A percentile compares a stretch with the other conserved stretches of the same genome.
Evolutionary conservation across 1,139 yeast genomes (phyloP).

Genomic region (Nakaseomyces uthaithaninus): DNA sequence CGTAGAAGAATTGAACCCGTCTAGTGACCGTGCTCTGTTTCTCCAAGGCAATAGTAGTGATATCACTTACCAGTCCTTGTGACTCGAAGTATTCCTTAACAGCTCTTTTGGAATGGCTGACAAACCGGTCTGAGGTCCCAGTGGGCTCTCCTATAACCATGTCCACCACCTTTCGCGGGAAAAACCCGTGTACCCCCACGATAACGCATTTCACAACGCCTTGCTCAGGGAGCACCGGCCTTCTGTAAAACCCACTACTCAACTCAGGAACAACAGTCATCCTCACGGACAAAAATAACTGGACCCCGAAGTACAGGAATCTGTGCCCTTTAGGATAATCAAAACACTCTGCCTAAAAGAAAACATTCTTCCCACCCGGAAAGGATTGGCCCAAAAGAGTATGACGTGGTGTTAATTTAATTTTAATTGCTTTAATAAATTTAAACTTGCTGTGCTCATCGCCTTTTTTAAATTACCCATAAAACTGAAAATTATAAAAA

Average conservation of each 20-base stretch:
- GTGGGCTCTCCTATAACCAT: conserved; percentile 5
- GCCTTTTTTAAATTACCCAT: no score
- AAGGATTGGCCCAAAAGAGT: neutral
- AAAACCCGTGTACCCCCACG: conserved; percentile 3
- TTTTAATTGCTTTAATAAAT: neutral
- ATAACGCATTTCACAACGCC: conserved; percentile 1
- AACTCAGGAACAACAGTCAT: neutral
- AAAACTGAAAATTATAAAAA: no score
- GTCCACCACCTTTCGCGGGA: conserved; percentile 1
- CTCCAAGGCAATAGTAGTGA: conserved; percentile 1
- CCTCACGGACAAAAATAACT: no score
- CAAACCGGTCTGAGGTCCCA: conserved; percentile 1
- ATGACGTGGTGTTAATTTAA: neutral
- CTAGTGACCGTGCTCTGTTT: conserved; percentile 2
- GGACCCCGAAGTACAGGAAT: no score
- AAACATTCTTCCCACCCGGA: no score
- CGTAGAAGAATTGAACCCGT: conserved; percentile 1
- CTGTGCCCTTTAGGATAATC: no score
- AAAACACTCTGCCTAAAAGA: no score
- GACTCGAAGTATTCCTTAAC: neutral
- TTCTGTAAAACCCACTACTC: neutral
- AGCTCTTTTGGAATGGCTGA: neutral
- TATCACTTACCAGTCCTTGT: neutral
- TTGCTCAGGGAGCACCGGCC: neutral
- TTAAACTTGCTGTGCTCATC: neutral